Conservation (phyloP, 2,329 filamentous ascomycete species). For the Colletotrichum lentis region DNA sequence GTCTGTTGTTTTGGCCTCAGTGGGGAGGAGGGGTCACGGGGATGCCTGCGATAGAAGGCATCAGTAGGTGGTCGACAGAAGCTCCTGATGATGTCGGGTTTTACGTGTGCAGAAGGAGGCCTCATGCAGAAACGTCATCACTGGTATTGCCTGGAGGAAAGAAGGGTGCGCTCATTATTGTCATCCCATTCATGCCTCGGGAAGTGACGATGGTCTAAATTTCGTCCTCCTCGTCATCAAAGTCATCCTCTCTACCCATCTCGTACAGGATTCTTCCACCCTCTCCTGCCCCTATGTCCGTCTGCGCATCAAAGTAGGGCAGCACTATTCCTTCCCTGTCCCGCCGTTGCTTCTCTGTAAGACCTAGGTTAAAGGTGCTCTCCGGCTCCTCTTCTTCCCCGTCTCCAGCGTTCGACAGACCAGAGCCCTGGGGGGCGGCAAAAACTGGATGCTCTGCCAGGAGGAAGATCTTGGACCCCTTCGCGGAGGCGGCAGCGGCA, state of each 20-base stretch:
- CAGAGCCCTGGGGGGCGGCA: slow-evolving; percentile 54
- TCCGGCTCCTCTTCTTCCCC: slow-evolving; percentile 62
- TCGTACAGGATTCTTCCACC: slow-evolving; percentile 95
- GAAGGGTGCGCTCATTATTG: neutral
- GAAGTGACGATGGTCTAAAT: slow-evolving; percentile 58
- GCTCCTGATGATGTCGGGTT: neutral
- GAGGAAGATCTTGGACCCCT: slow-evolving; percentile 59
- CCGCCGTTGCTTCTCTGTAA: slow-evolving; percentile 89
- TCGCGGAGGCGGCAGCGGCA: neutral
- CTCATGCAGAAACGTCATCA: neutral
- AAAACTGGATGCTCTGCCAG: slow-evolving; percentile 82
- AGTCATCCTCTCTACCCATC: slow-evolving; percentile 95
- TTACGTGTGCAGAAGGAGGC: neutral
- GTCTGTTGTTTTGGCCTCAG: slow-evolving; percentile 26
- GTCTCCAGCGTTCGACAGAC: slow-evolving; percentile 45
- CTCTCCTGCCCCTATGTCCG: slow-evolving; percentile 77
- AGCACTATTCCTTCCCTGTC: slow-evolving; percentile 90
- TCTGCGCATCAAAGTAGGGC: slow-evolving; percentile 97
- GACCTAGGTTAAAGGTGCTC: slow-evolving; percentile 83
- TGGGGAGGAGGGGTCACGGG: slow-evolving; percentile 1
- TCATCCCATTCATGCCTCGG: neutral
- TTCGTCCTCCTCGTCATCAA: slow-evolving; percentile 95
- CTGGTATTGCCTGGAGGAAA: neutral
- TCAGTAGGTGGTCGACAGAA: neutral
- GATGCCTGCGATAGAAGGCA: neutral